phyloP scores from a whole-genome alignment of 2,329 filamentous ascomycete species.

The Capronia epimyces region DNA sequence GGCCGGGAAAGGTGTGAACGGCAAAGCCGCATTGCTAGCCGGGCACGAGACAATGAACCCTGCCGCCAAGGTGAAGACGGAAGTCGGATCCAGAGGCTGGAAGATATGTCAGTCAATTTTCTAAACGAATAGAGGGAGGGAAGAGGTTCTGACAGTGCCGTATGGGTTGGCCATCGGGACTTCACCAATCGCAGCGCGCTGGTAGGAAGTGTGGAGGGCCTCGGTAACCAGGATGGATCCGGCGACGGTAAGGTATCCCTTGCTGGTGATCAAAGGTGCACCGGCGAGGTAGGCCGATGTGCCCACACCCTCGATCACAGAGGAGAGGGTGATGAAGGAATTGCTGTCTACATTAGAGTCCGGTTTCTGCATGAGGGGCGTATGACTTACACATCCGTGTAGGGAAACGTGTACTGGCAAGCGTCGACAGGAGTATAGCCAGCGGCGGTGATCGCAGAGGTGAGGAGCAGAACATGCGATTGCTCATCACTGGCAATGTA shows the following conservation, averaged over 20 bases:
- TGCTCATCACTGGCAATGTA: constrained; percentile 58
- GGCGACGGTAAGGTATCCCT: constrained; percentile 58
- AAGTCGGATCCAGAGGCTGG: constrained; percentile 56
- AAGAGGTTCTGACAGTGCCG: constrained; percentile 46
- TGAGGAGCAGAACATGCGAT: constrained; percentile 56
- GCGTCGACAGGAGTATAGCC: constrained; percentile 61
- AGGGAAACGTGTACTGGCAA: constrained; percentile 65
- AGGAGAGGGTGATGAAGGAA: constrained; percentile 63
- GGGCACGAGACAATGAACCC: constrained; percentile 68
- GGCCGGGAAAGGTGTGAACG: constrained; percentile 57
- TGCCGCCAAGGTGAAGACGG: constrained; percentile 67
- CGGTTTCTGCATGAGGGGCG: not conserved
- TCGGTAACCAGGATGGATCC: constrained; percentile 63
- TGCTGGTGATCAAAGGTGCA: constrained; percentile 57
- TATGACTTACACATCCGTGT: constrained; percentile 37
- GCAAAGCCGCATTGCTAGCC: constrained; percentile 54
- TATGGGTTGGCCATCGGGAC: constrained; percentile 63
- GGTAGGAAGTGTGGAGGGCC: constrained; percentile 66
- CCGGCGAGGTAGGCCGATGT: constrained; percentile 53
- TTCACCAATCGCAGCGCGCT: constrained; percentile 55
- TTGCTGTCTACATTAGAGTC: constrained; percentile 36
- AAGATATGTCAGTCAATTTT: not conserved
- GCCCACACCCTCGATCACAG: constrained; percentile 57
- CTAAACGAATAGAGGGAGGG: not conserved
- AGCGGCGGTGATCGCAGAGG: constrained; percentile 55